A percentile compares a stretch with the other conserved stretches of the same genome.
These are phyloP conservation scores for Ophiostoma piceae DNA, from an alignment of 2,329 filamentous ascomycete genomes.

Conservation along the genomic window DNA sequence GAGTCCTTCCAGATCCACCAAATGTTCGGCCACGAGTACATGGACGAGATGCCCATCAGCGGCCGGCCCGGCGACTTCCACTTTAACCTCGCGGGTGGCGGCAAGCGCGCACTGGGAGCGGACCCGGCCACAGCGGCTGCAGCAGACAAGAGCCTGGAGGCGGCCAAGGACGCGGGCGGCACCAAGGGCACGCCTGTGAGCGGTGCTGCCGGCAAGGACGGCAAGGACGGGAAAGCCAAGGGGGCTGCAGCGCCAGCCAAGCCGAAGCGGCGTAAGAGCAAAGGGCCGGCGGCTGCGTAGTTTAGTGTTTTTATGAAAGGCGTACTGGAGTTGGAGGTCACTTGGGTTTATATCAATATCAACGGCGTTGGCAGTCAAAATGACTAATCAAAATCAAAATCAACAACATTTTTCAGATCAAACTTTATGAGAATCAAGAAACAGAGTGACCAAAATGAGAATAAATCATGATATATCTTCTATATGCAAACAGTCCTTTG, in stretches of 20 bases:
- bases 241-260: slow-evolving; percentile 37
- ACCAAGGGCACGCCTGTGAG: slow-evolving; percentile 36
- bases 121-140: slow-evolving; percentile 27
- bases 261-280: slow-evolving; percentile 47
- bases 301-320: neutral
- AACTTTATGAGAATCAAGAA: neutral
- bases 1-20: slow-evolving; percentile 55
- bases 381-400: neutral
- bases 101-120: slow-evolving; percentile 34
- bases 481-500: slow-evolving; percentile 5
- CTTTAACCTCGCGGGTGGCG: slow-evolving; percentile 56
- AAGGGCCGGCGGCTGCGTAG: slow-evolving; percentile 26
- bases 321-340: neutral
- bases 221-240: slow-evolving; percentile 34
- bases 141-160: slow-evolving; percentile 26
- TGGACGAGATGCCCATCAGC: slow-evolving; percentile 64
- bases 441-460: neutral
- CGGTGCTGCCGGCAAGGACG: slow-evolving; percentile 39
- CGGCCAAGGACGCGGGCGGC: neutral
- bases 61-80: slow-evolving; percentile 62
- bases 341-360: neutral
- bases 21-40: slow-evolving; percentile 58
- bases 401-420: too few relatives aligned
- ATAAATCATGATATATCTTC: neutral
- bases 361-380: neutral